A percentile compares a stretch with the other conserved stretches of the same genome.
phyloP scores from a whole-genome alignment of 495 filamentous ascomycete genomes.

The Chaetomium tenue region DNA sequence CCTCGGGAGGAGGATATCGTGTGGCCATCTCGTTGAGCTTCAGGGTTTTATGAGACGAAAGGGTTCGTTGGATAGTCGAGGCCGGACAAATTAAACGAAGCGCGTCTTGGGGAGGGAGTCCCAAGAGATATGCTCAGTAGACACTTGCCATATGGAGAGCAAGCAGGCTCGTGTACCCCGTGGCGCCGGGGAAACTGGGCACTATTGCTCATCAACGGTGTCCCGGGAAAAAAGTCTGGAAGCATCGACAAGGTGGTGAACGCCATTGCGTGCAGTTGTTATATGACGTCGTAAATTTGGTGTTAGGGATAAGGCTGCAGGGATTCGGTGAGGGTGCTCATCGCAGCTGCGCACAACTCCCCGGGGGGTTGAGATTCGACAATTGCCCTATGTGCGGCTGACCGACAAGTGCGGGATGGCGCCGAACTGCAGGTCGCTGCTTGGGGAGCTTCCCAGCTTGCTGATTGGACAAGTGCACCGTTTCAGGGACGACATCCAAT shows the following conservation, averaged over 20 bases:
- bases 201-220: background rate
- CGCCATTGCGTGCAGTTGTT: conserved; percentile 3
- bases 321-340: conserved; percentile 19
- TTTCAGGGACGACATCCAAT: conserved; percentile 19
- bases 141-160: too few species aligned
- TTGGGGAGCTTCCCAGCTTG: background rate
- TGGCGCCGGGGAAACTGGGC: background rate
- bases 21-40: conserved; percentile 4
- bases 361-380: conserved; percentile 19
- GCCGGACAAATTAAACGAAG: background rate
- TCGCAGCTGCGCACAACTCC: conserved; percentile 32
- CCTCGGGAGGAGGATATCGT: background rate
- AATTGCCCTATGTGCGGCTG: conserved; percentile 23
- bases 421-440: conserved; percentile 11
- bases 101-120: too few species aligned
- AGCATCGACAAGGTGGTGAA: background rate
- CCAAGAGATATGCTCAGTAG: too few species aligned
- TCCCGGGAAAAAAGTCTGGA: background rate
- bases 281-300: conserved; percentile 13
- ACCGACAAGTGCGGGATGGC: conserved; percentile 9
- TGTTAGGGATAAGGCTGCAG: conserved; percentile 24
- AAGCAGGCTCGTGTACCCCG: background rate
- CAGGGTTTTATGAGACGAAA: background rate
- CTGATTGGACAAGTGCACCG: conserved; percentile 20
- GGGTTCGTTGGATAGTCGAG: background rate